phyloP scores from a whole-genome alignment of 1,139 yeast species.

The Arxiozyma slooffiae region DNA sequence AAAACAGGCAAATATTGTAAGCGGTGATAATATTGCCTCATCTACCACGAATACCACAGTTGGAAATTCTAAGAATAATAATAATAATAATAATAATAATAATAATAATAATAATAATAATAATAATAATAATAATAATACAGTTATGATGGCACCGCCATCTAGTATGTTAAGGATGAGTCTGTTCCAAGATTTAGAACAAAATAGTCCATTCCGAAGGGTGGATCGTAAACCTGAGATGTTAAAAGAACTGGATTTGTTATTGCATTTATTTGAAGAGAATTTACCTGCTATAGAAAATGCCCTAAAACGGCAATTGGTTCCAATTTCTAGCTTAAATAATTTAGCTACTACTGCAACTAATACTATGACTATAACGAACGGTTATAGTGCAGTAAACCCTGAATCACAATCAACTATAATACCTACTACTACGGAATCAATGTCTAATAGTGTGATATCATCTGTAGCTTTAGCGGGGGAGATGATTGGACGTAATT shows the following conservation, averaged over 20 bases:
- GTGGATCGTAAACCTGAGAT: constrained; percentile 26
- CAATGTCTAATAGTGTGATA: neutral
- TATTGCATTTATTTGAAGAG: constrained; percentile 26
- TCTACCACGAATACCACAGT: neutral
- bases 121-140: neutral
- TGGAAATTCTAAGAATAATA: neutral
- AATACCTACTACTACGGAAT: neutral
- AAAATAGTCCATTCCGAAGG: constrained; percentile 10
- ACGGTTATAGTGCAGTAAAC: neutral
- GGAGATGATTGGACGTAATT: neutral
- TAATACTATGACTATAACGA: neutral
- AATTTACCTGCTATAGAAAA: constrained; percentile 25
- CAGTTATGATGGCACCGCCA: constrained; percentile 21
- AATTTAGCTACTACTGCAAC: neutral
- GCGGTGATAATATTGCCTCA: neutral
- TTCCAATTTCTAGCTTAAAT: neutral
- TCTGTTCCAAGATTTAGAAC: constrained; percentile 23
- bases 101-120: neutral
- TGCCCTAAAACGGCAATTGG: constrained; percentile 21
- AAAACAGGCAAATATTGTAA: neutral
- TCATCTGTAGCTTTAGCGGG: neutral
- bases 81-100: neutral
- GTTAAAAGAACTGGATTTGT: constrained; percentile 22
- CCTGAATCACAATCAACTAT: neutral
- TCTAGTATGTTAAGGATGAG: constrained; percentile 22